Evolutionary conservation across 2,329 filamentous ascomycete species (phyloP).

Genomic region (Aspergillus fumigatiaffinis): DNA sequence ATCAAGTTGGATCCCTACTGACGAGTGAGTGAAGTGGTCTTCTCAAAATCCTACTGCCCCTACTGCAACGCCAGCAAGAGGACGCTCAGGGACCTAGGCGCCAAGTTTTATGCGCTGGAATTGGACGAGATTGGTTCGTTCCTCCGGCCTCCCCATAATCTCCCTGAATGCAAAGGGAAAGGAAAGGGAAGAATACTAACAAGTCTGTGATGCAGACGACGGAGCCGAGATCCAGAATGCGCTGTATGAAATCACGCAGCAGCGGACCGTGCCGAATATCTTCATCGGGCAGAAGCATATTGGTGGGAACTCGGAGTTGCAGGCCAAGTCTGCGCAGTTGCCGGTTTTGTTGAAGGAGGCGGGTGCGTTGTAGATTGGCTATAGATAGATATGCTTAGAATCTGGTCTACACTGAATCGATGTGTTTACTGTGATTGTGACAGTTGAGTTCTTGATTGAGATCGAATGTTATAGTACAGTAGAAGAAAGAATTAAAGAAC

Average conservation of each 20-base stretch:
- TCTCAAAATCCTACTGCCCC: conserved; percentile 95
- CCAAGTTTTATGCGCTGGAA: conserved; percentile 73
- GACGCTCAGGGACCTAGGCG: conserved; percentile 64
- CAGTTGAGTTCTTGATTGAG: background rate
- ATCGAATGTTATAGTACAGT: background rate
- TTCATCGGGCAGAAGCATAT: conserved; percentile 90
- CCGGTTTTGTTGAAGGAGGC: conserved; percentile 61
- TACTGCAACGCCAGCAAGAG: conserved; percentile 81
- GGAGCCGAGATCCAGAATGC: conserved; percentile 78
- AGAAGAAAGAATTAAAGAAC: conserved; percentile 44
- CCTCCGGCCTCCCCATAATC: too few species aligned
- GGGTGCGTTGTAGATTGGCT: conserved; percentile 52
- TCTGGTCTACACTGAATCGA: too few species aligned
- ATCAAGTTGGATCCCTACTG: too few species aligned
- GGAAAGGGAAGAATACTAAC: too few species aligned
- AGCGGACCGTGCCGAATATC: conserved; percentile 92
- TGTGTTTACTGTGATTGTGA: background rate
- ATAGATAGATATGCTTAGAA: background rate
- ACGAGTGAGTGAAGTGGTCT: conserved; percentile 64
- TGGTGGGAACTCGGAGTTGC: conserved; percentile 89
- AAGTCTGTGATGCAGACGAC: conserved; percentile 65
- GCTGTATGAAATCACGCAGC: conserved; percentile 72
- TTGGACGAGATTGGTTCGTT: conserved; percentile 67
- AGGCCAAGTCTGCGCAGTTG: conserved; percentile 63
- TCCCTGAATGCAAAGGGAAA: too few species aligned